Evolutionary conservation across 805 yeast genomes (phyloP).

Genomic region (Wickerhamomyces bisporus): DNA sequence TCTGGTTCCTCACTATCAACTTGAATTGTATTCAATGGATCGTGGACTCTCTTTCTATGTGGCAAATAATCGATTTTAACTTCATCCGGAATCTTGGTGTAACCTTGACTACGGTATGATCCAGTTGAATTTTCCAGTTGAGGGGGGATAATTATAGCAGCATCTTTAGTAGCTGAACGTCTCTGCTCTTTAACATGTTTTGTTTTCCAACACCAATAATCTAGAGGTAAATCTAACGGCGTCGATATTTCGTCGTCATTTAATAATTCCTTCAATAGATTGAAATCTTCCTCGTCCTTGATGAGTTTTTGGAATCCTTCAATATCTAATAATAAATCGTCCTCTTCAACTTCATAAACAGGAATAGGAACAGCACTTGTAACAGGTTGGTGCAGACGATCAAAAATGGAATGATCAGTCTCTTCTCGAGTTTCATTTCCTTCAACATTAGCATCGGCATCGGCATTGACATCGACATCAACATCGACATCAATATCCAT

Average conservation of each 20-base stretch:
- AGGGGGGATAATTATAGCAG: slow-evolving; percentile 15
- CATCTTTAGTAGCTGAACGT: slow-evolving; percentile 21
- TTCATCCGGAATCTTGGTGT: slow-evolving; percentile 63
- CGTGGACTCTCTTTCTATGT: slow-evolving; percentile 65
- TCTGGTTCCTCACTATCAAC: slow-evolving; percentile 50
- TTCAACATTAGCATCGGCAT: too few relatives aligned
- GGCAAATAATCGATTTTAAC: slow-evolving; percentile 74
- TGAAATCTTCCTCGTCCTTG: slow-evolving; percentile 72
- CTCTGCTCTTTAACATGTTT: slow-evolving; percentile 27
- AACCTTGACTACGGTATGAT: slow-evolving; percentile 70
- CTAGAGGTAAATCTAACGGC: slow-evolving; percentile 22
- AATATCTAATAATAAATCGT: slow-evolving; percentile 33
- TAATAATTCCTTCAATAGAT: slow-evolving; percentile 44
- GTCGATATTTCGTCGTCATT: slow-evolving; percentile 1
- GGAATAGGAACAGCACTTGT: slow-evolving; percentile 43
- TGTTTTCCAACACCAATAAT: slow-evolving; percentile 66
- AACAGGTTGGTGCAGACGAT: slow-evolving; percentile 44
- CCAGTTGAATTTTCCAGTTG: slow-evolving; percentile 44
- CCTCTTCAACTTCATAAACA: slow-evolving; percentile 42
- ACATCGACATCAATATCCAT: slow-evolving; percentile 20
- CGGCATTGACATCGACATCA: too few relatives aligned
- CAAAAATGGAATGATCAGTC: slow-evolving; percentile 22
- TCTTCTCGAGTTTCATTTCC: slow-evolving; percentile 11
- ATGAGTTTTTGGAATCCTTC: slow-evolving; percentile 46
- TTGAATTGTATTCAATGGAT: slow-evolving; percentile 71